These are phyloP conservation scores for Saprolegnia parasitica DNA, from an alignment of 352 stramenopile genomes.

Conservation along the genomic window DNA sequence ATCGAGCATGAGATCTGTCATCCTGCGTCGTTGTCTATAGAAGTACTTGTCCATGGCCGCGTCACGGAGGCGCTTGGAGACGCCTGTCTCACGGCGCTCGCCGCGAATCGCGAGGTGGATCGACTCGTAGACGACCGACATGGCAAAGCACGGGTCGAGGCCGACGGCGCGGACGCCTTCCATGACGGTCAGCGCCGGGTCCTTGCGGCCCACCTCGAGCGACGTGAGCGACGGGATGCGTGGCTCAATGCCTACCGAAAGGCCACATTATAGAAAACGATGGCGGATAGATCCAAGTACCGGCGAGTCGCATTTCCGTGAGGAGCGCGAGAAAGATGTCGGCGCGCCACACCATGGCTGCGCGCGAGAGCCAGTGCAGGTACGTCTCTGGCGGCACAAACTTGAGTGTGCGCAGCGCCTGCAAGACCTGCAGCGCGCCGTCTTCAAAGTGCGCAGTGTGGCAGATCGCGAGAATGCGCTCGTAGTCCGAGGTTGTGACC, in stretches of 20 bases:
- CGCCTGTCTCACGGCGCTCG: neutral
- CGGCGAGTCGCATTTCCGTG: constrained; percentile 79
- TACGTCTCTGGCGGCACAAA: constrained; percentile 68
- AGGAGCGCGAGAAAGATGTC: constrained; percentile 82
- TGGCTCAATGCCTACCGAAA: constrained; percentile 47
- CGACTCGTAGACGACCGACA: constrained; percentile 78
- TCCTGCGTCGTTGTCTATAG: neutral
- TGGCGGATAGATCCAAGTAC: neutral
- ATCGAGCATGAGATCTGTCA: neutral
- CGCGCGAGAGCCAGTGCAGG: constrained; percentile 77
- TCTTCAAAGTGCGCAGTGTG: constrained; percentile 72
- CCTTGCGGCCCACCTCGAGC: constrained; percentile 75
- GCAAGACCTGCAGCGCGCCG: constrained; percentile 69
- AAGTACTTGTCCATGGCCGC: constrained; percentile 17
- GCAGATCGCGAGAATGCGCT: constrained; percentile 72
- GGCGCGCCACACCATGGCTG: constrained; percentile 71
- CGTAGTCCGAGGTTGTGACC: constrained; percentile 42
- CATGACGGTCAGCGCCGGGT: constrained; percentile 82
- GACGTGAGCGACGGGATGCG: constrained; percentile 82
- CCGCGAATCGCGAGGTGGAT: constrained; percentile 47
- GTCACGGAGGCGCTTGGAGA: constrained; percentile 10
- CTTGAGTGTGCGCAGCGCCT: constrained; percentile 62
- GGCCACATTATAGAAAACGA: neutral
- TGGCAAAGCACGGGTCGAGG: constrained; percentile 79
- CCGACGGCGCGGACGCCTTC: constrained; percentile 78